Evolutionary conservation across 1,284 basidiomycete species (phyloP).

Genomic region (Moesziomyces parantarcticus): DNA sequence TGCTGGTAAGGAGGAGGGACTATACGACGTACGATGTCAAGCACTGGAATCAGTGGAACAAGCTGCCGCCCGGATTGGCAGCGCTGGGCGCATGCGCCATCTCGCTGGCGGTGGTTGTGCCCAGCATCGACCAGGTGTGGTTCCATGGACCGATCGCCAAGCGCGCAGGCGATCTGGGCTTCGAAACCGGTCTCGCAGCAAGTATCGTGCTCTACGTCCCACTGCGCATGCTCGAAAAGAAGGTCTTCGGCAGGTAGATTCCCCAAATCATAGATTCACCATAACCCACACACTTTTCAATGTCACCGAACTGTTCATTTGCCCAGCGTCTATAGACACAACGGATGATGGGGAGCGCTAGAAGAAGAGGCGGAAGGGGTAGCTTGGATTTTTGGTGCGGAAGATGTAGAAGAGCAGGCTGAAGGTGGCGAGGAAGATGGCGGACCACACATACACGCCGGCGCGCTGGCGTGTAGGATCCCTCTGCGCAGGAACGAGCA

Average conservation of each 20-base stretch:
- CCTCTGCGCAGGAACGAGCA: constrained; percentile 81
- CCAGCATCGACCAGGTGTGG: constrained; percentile 66
- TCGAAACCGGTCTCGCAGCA: constrained; percentile 67
- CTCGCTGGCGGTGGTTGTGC: constrained; percentile 61
- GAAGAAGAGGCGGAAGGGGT: constrained; percentile 56
- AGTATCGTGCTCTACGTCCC: constrained; percentile 63
- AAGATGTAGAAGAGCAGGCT: constrained; percentile 89
- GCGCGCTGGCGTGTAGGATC: constrained; percentile 81
- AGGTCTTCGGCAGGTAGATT: constrained; percentile 39
- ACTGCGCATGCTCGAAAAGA: constrained; percentile 61
- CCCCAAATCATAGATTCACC: not conserved
- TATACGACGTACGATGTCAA: constrained; percentile 72
- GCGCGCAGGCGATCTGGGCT: constrained; percentile 67
- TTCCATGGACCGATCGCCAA: constrained; percentile 63
- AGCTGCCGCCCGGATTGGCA: constrained; percentile 74
- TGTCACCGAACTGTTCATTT: constrained; percentile 14
- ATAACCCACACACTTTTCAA: no score
- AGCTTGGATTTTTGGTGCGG: constrained; percentile 80
- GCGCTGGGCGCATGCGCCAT: constrained; percentile 64
- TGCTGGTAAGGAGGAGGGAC: constrained; percentile 72
- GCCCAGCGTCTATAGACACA: not conserved
- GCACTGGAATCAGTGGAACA: constrained; percentile 72
- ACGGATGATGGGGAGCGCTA: not conserved
- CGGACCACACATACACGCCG: constrained; percentile 89
- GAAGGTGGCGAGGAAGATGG: constrained; percentile 83